Percentiles rank a stretch among this genome's conserved stretches.
Conservation (phyloP, 768 basidiomycete genomes). For the Mycena galopus region DNA sequence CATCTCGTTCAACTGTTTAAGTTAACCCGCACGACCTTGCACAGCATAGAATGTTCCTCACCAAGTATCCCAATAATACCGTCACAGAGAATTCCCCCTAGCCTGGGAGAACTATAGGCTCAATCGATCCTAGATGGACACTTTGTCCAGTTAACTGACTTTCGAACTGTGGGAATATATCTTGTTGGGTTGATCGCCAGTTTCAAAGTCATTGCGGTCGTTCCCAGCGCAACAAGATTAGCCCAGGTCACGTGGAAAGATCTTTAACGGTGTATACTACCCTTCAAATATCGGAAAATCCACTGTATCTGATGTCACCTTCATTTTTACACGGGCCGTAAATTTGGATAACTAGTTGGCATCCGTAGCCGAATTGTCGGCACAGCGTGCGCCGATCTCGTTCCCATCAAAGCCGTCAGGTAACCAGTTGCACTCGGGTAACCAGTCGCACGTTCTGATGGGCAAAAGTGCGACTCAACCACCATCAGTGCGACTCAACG, state of each 20-base stretch:
- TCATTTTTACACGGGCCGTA: too few relatives aligned
- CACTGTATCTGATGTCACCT: too few relatives aligned
- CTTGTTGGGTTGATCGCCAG: neutral
- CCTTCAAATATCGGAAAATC: too few relatives aligned
- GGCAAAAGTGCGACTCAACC: too few relatives aligned
- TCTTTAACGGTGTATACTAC: neutral
- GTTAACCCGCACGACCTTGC: neutral
- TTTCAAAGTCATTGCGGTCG: constrained; percentile 1
- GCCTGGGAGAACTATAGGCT: neutral
- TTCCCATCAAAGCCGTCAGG: too few relatives aligned
- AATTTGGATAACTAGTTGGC: too few relatives aligned
- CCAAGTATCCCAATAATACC: neutral
- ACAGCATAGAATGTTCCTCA: neutral
- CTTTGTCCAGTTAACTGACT: neutral
- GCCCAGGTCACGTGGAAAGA: neutral
- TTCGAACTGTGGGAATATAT: constrained; percentile 1
- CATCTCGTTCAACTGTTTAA: neutral
- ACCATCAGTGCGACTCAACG: too few relatives aligned
- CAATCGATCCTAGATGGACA: neutral
- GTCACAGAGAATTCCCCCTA: too few relatives aligned
- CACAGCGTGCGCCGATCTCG: too few relatives aligned
- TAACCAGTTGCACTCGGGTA: too few relatives aligned
- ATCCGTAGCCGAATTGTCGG: too few relatives aligned
- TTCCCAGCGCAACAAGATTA: neutral
- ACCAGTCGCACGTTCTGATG: too few relatives aligned